Evolutionary conservation across 2,329 filamentous ascomycete species (phyloP).

Genomic region (Cordyceps sp.): DNA sequence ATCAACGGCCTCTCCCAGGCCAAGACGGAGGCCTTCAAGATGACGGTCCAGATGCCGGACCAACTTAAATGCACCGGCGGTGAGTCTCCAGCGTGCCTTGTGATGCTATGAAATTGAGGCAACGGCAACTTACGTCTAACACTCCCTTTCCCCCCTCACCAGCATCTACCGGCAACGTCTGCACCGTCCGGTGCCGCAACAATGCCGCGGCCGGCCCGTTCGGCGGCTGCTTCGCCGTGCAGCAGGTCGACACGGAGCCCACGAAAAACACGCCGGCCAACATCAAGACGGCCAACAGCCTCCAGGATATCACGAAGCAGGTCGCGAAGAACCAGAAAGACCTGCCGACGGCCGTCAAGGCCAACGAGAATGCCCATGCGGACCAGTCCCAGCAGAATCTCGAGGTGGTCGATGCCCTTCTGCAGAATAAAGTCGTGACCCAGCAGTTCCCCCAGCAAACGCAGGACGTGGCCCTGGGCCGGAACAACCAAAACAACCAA

Average conservation of each 20-base stretch:
- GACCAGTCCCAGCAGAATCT: neutral
- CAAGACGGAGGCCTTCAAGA: conserved; percentile 37
- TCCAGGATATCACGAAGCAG: conserved; percentile 28
- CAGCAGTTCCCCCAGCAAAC: too few relatives aligned
- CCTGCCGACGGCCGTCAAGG: conserved; percentile 21
- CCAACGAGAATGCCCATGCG: conserved; percentile 15
- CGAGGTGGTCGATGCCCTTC: too few relatives aligned
- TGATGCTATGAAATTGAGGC: neutral
- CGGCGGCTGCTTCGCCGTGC: conserved; percentile 39
- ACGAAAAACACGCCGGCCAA: conserved; percentile 24
- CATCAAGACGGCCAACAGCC: conserved; percentile 27
- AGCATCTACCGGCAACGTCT: conserved; percentile 39
- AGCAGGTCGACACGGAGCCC: conserved; percentile 29
- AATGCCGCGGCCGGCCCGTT: conserved; percentile 39
- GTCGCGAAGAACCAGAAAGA: conserved; percentile 33
- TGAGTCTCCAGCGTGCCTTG: too few relatives aligned
- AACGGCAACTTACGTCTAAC: neutral
- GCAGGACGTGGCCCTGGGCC: too few relatives aligned
- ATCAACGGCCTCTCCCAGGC: conserved; percentile 38
- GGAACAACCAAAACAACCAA: too few relatives aligned
- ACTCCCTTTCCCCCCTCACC: too few relatives aligned
- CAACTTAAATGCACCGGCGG: conserved; percentile 32
- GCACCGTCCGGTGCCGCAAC: conserved; percentile 43
- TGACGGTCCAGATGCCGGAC: conserved; percentile 35
- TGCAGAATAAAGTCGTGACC: too few relatives aligned